These are phyloP conservation scores for Fusarium decemcellulare DNA, from an alignment of 2,329 filamentous ascomycete species.

Conservation along the genomic window DNA sequence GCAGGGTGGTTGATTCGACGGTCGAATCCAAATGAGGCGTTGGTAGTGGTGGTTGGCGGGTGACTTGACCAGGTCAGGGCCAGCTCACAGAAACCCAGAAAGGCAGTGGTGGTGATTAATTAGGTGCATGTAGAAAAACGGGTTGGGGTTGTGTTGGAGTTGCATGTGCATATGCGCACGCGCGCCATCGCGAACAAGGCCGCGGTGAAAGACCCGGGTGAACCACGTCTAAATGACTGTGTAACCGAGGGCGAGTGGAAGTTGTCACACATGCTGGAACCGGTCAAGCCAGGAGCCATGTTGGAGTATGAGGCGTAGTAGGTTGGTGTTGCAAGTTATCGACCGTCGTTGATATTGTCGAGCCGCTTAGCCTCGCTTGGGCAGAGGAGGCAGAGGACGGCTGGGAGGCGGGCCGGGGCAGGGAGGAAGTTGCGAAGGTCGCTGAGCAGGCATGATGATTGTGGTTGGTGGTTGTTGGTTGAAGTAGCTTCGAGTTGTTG, in stretches of 20 bases:
- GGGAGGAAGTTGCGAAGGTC: conserved; percentile 76
- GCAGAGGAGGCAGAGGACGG: conserved; percentile 75
- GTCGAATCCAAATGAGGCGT: conserved; percentile 10
- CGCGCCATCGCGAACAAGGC: conserved; percentile 36
- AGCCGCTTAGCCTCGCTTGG: conserved; percentile 67
- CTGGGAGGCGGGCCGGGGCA: conserved; percentile 77
- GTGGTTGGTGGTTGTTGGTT: conserved; percentile 37
- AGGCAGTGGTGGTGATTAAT: conserved; percentile 30
- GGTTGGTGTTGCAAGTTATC: conserved; percentile 1
- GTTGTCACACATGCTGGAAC: conserved; percentile 1
- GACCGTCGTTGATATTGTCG: conserved; percentile 22
- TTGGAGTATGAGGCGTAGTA: conserved; percentile 1
- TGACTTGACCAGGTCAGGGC: conserved; percentile 22
- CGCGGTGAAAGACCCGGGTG: conserved; percentile 29
- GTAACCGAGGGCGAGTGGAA: conserved; percentile 31
- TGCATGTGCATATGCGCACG: conserved; percentile 30
- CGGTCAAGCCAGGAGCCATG: conserved; percentile 22
- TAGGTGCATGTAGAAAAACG: conserved; percentile 40
- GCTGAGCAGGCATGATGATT: conserved; percentile 68
- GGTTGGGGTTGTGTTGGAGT: conserved; percentile 29
- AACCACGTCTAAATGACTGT: conserved; percentile 36
- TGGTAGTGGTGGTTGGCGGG: conserved; percentile 15
- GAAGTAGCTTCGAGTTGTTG: conserved; percentile 27
- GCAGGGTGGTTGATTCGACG: conserved; percentile 41
- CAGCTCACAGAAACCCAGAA: conserved; percentile 34